Conservation (phyloP, 2,329 filamentous ascomycete species). For the Aspergillus texensis region DNA sequence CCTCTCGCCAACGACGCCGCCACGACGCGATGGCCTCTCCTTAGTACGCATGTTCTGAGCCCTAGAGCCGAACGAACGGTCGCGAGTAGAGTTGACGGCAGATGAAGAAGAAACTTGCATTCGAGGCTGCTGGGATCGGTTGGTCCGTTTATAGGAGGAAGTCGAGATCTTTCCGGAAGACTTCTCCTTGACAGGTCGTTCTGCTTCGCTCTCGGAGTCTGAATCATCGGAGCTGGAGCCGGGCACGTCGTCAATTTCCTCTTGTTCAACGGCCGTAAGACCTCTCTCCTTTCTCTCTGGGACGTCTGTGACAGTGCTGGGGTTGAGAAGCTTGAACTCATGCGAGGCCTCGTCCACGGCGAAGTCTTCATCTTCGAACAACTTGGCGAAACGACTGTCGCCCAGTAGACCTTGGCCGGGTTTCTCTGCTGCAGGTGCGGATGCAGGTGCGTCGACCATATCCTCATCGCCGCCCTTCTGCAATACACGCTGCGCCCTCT, state of each 20-base stretch:
- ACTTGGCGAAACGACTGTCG: slow-evolving; percentile 81
- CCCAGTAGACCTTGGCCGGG: slow-evolving; percentile 68
- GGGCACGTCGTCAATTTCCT: slow-evolving; percentile 57
- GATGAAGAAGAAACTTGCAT: slow-evolving; percentile 62
- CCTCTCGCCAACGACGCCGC: slow-evolving; percentile 51
- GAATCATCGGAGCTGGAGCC: slow-evolving; percentile 44
- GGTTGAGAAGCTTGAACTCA: slow-evolving; percentile 88
- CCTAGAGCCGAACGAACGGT: slow-evolving; percentile 62
- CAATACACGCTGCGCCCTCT: slow-evolving; percentile 50
- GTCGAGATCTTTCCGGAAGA: slow-evolving; percentile 53
- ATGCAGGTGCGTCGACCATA: slow-evolving; percentile 34
- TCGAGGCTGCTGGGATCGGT: slow-evolving; percentile 51
- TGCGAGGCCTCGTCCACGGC: slow-evolving; percentile 84
- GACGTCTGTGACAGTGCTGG: slow-evolving; percentile 65
- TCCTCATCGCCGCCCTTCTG: slow-evolving; percentile 60
- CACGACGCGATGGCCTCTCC: slow-evolving; percentile 34
- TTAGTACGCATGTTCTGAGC: slow-evolving; percentile 49
- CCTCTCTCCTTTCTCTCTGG: slow-evolving; percentile 46
- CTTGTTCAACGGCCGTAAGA: slow-evolving; percentile 66
- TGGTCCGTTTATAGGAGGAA: slow-evolving; percentile 57
- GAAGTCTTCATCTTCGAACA: slow-evolving; percentile 95
- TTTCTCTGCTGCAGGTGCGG: slow-evolving; percentile 22
- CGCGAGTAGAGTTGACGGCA: slow-evolving; percentile 47
- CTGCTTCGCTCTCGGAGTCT: slow-evolving; percentile 35
- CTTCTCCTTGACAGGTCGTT: slow-evolving; percentile 31